Conservation (phyloP, 1,284 basidiomycete species). For the Austropuccinia psidii region DNA sequence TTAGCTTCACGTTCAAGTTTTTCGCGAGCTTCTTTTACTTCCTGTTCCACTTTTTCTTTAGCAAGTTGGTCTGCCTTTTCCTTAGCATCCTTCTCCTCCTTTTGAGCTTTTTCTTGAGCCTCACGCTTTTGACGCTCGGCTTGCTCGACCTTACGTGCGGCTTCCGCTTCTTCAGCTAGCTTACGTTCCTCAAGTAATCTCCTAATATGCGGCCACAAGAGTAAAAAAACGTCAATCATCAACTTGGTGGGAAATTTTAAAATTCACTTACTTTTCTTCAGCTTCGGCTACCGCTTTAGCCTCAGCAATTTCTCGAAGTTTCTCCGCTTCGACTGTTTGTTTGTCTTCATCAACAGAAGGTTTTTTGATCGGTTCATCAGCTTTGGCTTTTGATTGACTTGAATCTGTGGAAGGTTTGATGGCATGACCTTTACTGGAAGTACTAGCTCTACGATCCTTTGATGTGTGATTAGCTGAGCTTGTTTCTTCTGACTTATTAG, state of each 20-base stretch:
- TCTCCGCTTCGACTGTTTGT: neutral
- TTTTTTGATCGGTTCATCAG: neutral
- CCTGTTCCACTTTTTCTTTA: constrained; percentile 2
- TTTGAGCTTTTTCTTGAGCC: too few relatives aligned
- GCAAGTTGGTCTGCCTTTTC: constrained; percentile 38
- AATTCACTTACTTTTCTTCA: too few relatives aligned
- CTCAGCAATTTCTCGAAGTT: constrained; percentile 33
- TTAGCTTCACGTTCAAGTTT: constrained; percentile 14
- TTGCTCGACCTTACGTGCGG: constrained; percentile 43
- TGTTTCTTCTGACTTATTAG: neutral
- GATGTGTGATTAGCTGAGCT: neutral
- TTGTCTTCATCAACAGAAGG: constrained; percentile 1
- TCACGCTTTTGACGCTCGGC: constrained; percentile 47
- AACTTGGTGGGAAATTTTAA: too few relatives aligned
- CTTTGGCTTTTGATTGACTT: neutral
- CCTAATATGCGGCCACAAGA: too few relatives aligned
- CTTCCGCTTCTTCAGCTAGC: neutral
- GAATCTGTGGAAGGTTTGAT: neutral
- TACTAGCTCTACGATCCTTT: neutral
- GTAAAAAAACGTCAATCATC: too few relatives aligned
- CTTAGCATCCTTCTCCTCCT: too few relatives aligned
- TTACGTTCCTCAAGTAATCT: too few relatives aligned
- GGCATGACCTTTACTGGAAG: neutral
- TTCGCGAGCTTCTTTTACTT: constrained; percentile 29
- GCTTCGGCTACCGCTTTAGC: constrained; percentile 38